A percentile compares a stretch with the other conserved stretches of the same genome.
phyloP scores from a whole-genome alignment of 2,329 filamentous ascomycete species.

The Cordyceps pruinosa region DNA sequence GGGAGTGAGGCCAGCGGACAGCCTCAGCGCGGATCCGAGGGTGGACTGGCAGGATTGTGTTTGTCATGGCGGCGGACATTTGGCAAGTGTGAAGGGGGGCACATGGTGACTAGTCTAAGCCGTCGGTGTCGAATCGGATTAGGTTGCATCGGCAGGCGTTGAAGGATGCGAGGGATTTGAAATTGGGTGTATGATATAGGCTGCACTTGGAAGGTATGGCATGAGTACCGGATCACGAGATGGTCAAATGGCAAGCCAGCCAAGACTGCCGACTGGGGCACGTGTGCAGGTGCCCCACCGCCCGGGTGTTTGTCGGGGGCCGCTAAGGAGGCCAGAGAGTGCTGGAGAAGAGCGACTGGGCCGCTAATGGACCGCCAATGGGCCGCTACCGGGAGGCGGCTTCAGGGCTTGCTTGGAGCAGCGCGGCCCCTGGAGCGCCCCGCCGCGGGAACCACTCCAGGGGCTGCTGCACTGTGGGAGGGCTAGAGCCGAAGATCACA shows the following conservation, averaged over 20 bases:
- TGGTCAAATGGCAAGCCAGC: neutral
- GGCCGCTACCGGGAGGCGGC: neutral
- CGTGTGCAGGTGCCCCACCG: neutral
- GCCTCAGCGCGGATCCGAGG: neutral
- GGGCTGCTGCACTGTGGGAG: neutral
- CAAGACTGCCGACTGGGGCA: neutral
- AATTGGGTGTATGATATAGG: neutral
- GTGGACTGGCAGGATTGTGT: neutral
- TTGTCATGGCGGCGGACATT: neutral
- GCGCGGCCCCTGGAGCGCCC: neutral
- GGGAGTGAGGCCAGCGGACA: neutral
- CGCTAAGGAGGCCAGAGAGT: neutral
- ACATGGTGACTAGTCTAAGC: neutral
- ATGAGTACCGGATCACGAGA: neutral
- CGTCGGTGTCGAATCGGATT: neutral
- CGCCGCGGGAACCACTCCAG: neutral
- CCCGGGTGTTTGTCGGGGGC: neutral
- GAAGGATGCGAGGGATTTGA: neutral
- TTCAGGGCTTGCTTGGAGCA: neutral
- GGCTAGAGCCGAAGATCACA: neutral
- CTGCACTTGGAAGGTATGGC: neutral
- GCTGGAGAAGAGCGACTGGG: neutral
- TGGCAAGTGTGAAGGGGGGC: neutral
- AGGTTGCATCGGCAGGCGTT: neutral
- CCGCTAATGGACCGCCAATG: neutral